phyloP scores from a whole-genome alignment of 2,329 filamentous ascomycete genomes.

The Colletotrichum limetticola region DNA sequence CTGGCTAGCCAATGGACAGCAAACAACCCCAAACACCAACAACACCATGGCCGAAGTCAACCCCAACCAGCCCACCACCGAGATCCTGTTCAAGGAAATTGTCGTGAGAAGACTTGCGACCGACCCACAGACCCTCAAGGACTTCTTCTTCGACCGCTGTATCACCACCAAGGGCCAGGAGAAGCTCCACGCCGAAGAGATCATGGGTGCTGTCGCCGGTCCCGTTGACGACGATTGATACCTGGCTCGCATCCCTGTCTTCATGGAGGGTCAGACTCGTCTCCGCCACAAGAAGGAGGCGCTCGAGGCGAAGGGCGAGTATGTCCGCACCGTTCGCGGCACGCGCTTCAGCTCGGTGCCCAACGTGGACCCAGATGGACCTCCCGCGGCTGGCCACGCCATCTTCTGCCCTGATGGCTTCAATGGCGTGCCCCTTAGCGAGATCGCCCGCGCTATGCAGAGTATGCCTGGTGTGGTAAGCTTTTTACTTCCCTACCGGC shows the following conservation, averaged over 20 bases:
- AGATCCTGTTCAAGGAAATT: background rate
- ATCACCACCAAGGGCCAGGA: background rate
- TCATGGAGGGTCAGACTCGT: background rate
- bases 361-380: background rate
- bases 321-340: background rate
- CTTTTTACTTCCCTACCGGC: background rate
- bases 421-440: background rate
- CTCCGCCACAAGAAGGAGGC: background rate
- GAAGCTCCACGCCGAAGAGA: background rate
- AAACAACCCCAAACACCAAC: background rate
- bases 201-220: background rate
- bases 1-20: background rate
- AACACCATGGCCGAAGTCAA: background rate
- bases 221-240: background rate
- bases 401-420: background rate
- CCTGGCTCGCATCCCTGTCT: background rate
- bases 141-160: conserved; percentile 17
- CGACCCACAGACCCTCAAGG: background rate
- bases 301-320: background rate
- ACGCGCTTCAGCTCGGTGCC: background rate
- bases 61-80: background rate
- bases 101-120: background rate
- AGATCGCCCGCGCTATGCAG: background rate
- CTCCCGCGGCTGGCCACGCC: background rate
- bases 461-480: too few species aligned